Conservation (phyloP, 225 moss, liverwort and hornwort genomes). For the Marchantia polymorpha region DNA sequence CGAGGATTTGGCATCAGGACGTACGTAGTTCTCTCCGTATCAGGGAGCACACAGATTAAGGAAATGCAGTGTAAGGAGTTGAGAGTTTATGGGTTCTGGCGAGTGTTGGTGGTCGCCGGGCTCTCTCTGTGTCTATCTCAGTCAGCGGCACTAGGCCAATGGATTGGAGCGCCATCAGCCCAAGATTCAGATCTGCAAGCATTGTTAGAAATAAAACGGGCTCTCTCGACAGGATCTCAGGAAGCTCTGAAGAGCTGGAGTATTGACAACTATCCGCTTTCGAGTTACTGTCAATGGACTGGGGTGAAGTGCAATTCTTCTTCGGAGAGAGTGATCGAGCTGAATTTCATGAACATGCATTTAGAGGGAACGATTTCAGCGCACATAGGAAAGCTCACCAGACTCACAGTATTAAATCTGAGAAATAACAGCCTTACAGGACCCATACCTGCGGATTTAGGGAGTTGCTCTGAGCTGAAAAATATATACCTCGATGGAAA, state of each 20-base stretch:
- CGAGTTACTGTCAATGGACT: not conserved
- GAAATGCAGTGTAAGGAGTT: too few relatives aligned
- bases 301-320: constrained; percentile 6
- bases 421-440: not conserved
- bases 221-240: not conserved
- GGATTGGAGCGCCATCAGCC: not conserved
- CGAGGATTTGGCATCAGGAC: too few relatives aligned
- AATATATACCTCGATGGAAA: not conserved
- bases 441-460: not conserved
- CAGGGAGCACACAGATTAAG: too few relatives aligned
- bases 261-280: not conserved
- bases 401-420: not conserved
- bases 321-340: not conserved
- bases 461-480: not conserved
- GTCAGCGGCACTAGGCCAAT: not conserved
- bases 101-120: too few relatives aligned
- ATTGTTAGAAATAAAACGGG: not conserved
- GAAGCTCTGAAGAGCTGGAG: constrained; percentile 5
- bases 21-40: too few relatives aligned
- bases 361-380: not conserved
- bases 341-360: not conserved
- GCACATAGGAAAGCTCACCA: not conserved
- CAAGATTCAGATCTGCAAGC: not conserved
- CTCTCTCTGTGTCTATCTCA: not conserved
- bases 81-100: too few relatives aligned